Evolutionary conservation across 441 rosid genomes (phyloP), one percentile per base, ranked within the genome.

Genomic region (Hura crepitans): DNA sequence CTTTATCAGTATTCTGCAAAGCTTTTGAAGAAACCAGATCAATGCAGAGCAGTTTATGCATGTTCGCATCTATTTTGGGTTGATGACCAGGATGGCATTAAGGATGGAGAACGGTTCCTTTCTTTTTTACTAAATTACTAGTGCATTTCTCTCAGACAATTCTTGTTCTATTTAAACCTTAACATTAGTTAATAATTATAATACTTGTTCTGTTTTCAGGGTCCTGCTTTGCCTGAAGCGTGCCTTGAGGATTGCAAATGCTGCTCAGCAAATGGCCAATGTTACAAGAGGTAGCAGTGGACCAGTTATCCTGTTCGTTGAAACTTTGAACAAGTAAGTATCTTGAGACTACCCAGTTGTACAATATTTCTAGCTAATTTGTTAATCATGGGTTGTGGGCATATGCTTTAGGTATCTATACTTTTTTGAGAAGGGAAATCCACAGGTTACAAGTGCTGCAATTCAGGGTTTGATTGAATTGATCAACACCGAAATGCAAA

Each of bases 41-140:
- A 92, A 72, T 92, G 99, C 80, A 87, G 96, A 86, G 98, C 99
- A 74, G 96, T 95, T 68, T 95, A 89, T 74, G 91, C 89, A 39
- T 95, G 98, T 76, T 88, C 98, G 49, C 98, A 92, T 83, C 91
- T 95, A 68, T 95, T 95, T 75, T 95, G 99, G 99, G 88, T 88
- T 65, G 90, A 95, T 50, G 96, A 89, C 75, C 93, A 87, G 65
- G 97, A 86, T 66, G 83, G 78, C 46, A 72, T 87, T 76, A 92
- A 88, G 83, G 98, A 92, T 81, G 99, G 97, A 77, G 97, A 95
- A 79, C 88, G 97, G 99, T 95, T 28, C 71, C 57, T 62, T 28
- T 18, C 35, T 14, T 47, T n/a, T 27, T 27, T 35, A 27, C 35
- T 49, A 30, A 39, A 3, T 28, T 20, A 51, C 22, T 5, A 39